Evolutionary conservation across 2,329 filamentous ascomycete genomes (phyloP).

Genomic region (Monilinia laxa): DNA sequence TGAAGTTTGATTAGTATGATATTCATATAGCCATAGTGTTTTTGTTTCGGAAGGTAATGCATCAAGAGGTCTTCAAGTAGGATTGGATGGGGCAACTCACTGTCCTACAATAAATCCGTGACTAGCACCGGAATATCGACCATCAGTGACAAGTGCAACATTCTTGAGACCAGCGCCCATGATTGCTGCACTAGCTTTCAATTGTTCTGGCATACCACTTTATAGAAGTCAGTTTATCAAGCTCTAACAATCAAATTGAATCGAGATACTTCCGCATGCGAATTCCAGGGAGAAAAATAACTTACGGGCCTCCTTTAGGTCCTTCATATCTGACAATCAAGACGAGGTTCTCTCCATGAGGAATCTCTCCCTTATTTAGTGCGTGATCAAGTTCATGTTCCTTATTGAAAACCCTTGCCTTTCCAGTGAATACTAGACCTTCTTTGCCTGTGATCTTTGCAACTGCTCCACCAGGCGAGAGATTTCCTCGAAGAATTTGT

Average conservation of each 20-base stretch:
- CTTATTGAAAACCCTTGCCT: constrained; percentile 82
- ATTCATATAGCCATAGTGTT: accelerated
- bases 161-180: constrained; percentile 90
- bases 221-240: neutral
- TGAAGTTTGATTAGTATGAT: neutral
- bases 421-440: constrained; percentile 76
- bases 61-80: no score
- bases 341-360: constrained; percentile 77
- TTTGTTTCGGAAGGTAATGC: neutral
- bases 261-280: no score
- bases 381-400: constrained; percentile 77
- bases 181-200: constrained; percentile 83
- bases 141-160: constrained; percentile 88
- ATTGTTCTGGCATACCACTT: constrained; percentile 89
- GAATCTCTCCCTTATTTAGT: constrained; percentile 66
- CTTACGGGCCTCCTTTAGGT: constrained; percentile 75
- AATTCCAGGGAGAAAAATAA: neutral
- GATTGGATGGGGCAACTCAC: neutral
- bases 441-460: constrained; percentile 98
- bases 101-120: constrained; percentile 88
- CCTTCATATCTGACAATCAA: constrained; percentile 92
- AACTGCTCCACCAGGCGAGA: constrained; percentile 85
- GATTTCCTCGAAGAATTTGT: constrained; percentile 82
- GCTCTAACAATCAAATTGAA: no score
- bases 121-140: constrained; percentile 76